Base-by-base conservation (phyloP, 805 yeast genomes). In the Monosporozyma servazzii region DNA sequence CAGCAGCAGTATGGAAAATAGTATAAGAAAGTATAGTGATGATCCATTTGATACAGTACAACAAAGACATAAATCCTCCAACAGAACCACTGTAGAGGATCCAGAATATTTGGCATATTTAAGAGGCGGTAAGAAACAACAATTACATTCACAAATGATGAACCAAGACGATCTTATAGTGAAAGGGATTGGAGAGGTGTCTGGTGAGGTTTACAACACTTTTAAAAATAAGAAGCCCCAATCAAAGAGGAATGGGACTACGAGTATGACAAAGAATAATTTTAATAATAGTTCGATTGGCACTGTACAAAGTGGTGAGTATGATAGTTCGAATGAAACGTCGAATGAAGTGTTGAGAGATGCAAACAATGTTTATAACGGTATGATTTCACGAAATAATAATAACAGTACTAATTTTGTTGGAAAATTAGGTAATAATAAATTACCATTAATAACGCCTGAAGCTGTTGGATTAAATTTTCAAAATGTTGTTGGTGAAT, bases 291-390 rank as follows among this genome's bases (percentile, higher is more conserved):
- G 10, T 36, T 27, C 44, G 4, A 40, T 13, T 17, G 43, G 33
- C 18, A 37, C 45, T n/a, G 9, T 15, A 23, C 13, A 40, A 9
- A 23, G 17, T 21, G 23, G 17, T 21, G 40, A 45, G 23, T 47
- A 50, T 17, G 40, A 30, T n/a, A 39, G 47, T 36, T 25, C 6
- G 1, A 23, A 46, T 17, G 45, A 15, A 3, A 41, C 51, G n/a
- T 51, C 54, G 3, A 58, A 58, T 43, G 67, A 64, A 40, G 67
- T 68, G 3, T 64, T 65, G 2, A 48, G 54, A 18, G 66, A 60
- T 21, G 69, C 68, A 1, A 55, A 62, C 27, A 56, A 60, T 13
- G 67, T 63, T 8, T 65, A 59, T 49, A 55, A 61, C 33, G 63
- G 62, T 37, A 56, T 64, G 27, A 47, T 64, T 37, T 54, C 58